Evolutionary conservation across 2,329 filamentous ascomycete species (phyloP).

Genomic region (Xylariaceae sp.): DNA sequence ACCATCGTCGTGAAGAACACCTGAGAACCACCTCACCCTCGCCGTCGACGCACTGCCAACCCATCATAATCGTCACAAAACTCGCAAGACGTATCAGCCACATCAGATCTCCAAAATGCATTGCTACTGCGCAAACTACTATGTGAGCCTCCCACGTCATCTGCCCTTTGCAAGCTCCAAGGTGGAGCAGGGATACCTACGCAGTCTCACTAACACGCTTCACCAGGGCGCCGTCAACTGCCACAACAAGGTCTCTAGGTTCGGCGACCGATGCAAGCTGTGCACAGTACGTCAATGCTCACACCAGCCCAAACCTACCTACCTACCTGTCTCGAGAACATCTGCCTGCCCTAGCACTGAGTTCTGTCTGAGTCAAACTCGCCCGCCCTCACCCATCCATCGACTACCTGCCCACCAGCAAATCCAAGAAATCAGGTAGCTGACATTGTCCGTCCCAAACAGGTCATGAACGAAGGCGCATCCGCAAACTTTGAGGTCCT

Average conservation of each 20-base stretch:
- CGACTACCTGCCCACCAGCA: too few species aligned
- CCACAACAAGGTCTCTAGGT: slow-evolving; percentile 24
- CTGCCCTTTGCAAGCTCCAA: not conserved
- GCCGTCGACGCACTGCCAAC: too few species aligned
- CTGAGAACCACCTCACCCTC: too few species aligned
- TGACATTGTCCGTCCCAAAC: not conserved
- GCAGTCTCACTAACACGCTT: not conserved
- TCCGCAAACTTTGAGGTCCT: slow-evolving; percentile 13
- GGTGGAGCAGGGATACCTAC: not conserved
- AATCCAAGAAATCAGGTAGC: too few species aligned
- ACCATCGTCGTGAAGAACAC: too few species aligned
- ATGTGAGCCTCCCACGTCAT: slow-evolving; percentile 12
- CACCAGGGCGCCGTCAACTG: slow-evolving; percentile 21
- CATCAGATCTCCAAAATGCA: slow-evolving; percentile 12
- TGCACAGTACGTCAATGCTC: slow-evolving; percentile 19
- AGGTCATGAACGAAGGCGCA: slow-evolving; percentile 24
- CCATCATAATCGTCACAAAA: too few species aligned
- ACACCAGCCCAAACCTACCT: not conserved
- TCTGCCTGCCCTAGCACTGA: too few species aligned
- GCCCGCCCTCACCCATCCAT: too few species aligned
- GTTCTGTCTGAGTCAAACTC: too few species aligned
- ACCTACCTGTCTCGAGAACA: not conserved
- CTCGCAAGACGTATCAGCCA: too few species aligned
- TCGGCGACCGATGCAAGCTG: slow-evolving; percentile 24
- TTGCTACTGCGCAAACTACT: slow-evolving; percentile 28